Percentiles rank a stretch among this genome's conserved stretches.
These are phyloP conservation scores for Cladosporium sp. DNA, from an alignment of 2,329 filamentous ascomycete species.

Conservation along the genomic window DNA sequence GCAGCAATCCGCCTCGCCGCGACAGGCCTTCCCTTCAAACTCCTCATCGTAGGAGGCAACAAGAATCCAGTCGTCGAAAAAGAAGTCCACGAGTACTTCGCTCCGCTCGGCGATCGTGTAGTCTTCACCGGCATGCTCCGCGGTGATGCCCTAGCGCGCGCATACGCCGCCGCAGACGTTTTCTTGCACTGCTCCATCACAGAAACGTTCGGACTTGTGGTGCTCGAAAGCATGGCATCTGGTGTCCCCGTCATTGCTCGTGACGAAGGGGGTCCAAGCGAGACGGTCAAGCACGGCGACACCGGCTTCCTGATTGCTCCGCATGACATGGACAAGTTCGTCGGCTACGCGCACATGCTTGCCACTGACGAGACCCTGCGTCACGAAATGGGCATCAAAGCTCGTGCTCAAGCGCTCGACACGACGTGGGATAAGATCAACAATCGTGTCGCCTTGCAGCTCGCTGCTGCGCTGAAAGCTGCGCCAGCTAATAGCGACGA, in stretches of 20 bases:
- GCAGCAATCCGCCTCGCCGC: conserved; percentile 58
- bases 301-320: conserved; percentile 65
- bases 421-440: conserved; percentile 74
- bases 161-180: conserved; percentile 68
- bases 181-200: conserved; percentile 72
- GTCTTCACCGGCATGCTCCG: conserved; percentile 68
- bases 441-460: conserved; percentile 67
- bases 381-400: conserved; percentile 48
- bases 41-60: conserved; percentile 70
- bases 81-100: conserved; percentile 63
- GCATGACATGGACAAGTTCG: conserved; percentile 61
- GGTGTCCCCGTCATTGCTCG: conserved; percentile 69
- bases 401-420: conserved; percentile 60
- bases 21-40: conserved; percentile 61
- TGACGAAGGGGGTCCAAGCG: conserved; percentile 69
- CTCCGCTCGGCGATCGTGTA: conserved; percentile 57
- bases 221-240: conserved; percentile 71
- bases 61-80: conserved; percentile 63
- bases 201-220: conserved; percentile 71
- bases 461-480: conserved; percentile 50
- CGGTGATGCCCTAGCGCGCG: conserved; percentile 62
- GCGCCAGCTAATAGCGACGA: conserved; percentile 23
- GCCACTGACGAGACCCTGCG: conserved; percentile 51
- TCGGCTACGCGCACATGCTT: conserved; percentile 55
- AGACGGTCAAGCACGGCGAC: conserved; percentile 62